Evolutionary conservation across 306 rosid species (phyloP).

Genomic region (Begonia masoniana): DNA sequence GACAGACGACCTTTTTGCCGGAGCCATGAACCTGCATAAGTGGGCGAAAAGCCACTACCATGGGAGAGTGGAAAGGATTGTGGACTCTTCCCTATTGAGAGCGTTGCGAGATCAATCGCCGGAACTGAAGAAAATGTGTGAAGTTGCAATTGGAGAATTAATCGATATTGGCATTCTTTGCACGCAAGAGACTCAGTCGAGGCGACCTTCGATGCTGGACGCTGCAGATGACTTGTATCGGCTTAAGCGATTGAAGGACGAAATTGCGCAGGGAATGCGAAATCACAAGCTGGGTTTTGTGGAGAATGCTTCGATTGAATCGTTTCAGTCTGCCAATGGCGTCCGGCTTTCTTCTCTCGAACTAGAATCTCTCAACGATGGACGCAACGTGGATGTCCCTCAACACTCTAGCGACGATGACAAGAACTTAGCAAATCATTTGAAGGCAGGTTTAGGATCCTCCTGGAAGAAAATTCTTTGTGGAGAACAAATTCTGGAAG

Average conservation of each 20-base stretch:
- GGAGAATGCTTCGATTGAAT: too few relatives aligned
- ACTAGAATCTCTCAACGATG: too few relatives aligned
- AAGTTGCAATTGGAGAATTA: constrained; percentile 40
- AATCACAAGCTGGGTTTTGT: too few relatives aligned
- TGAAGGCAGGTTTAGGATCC: too few relatives aligned
- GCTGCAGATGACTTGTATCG: constrained; percentile 60
- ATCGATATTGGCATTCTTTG: constrained; percentile 61
- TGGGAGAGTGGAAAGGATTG: constrained; percentile 42
- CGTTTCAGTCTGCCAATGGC: too few relatives aligned
- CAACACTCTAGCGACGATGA: too few relatives aligned
- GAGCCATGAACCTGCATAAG: constrained; percentile 35
- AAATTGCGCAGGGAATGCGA: too few relatives aligned
- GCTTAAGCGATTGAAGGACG: constrained; percentile 62
- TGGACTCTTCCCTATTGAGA: constrained; percentile 36
- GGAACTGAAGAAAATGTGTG: constrained; percentile 50
- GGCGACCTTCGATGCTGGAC: constrained; percentile 65
- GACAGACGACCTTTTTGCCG: constrained; percentile 47
- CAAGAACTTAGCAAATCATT: too few relatives aligned
- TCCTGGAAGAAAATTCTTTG: too few relatives aligned
- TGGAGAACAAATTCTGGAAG: too few relatives aligned
- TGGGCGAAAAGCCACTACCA: constrained; percentile 52
- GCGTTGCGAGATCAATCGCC: constrained; percentile 32
- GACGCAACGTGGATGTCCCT: too few relatives aligned
- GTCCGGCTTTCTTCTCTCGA: too few relatives aligned
- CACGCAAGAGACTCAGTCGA: constrained; percentile 53